phyloP scores from a whole-genome alignment of 306 rosid species.

The Inga leiocalycina region DNA sequence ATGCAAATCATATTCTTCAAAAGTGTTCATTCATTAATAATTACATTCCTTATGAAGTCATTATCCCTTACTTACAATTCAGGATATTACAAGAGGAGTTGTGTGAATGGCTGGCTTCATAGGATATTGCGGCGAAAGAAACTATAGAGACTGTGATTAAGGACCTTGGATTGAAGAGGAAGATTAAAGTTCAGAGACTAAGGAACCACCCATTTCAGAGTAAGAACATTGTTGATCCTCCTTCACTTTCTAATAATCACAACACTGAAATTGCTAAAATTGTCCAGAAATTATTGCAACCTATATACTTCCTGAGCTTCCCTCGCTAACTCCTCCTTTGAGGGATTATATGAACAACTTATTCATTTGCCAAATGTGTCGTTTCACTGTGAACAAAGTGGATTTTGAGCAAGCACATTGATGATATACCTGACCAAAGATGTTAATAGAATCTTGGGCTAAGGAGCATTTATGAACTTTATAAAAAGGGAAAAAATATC shows the following conservation, averaged over 20 bases:
- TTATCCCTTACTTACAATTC: no score
- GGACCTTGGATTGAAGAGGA: constrained; percentile 71
- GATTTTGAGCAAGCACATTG: constrained; percentile 42
- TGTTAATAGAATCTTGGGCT: no score
- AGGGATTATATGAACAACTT: constrained; percentile 98
- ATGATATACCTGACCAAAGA: no score
- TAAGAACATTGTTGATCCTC: constrained; percentile 59
- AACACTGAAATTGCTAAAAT: constrained; percentile 71
- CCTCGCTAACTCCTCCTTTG: constrained; percentile 91
- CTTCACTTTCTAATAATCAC: constrained; percentile 59
- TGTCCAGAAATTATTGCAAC: constrained; percentile 80
- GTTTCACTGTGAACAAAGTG: constrained; percentile 71
- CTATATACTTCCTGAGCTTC: constrained; percentile 64
- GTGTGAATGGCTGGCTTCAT: constrained; percentile 72
- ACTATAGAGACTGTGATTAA: constrained; percentile 68
- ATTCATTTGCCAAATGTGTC: constrained; percentile 78
- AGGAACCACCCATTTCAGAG: constrained; percentile 54
- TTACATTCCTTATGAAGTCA: no score
- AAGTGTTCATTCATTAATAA: no score
- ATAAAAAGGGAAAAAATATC: no score
- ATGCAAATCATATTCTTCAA: no score
- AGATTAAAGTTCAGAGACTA: constrained; percentile 57
- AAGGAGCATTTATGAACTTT: no score
- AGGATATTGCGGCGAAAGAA: constrained; percentile 71
- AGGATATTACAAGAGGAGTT: constrained; percentile 16